Evolutionary conservation across 441 rosid genomes (phyloP), one percentile per base, ranked within the genome.

Genomic region (Populus hybrid): DNA sequence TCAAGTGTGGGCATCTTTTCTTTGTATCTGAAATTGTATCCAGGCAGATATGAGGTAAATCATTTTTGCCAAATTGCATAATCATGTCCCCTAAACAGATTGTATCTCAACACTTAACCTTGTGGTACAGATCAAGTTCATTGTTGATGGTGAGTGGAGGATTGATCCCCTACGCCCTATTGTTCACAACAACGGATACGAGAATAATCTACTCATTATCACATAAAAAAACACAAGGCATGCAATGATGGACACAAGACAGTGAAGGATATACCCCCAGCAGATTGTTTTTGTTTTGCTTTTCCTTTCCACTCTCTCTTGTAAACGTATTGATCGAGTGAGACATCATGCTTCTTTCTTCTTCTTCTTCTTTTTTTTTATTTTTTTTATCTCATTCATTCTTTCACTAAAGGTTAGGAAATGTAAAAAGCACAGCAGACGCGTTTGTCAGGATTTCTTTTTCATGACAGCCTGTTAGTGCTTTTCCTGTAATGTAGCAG

Each of bases 111-210:
- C 28, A n/a, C 67, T 75, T 69, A 35, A 34, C 42, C 50, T 77
- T 72, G 66, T 67, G 63, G 61, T 67, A 30, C 94, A 95, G 99
- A 86, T 93, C 75, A 95, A 93, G 81, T 95, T 95, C 80, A 83
- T 93, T 46, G 98, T 95, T 35, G 97, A 95, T 83, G 99, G 98
- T 21, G 81, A 86, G 78, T 95, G 99, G 99, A 91, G 74, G 82
- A 83, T 89, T 70, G 98, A 95, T 84, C 97, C 96, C 69, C 83
- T 95, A 69, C 96, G 96, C 69, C 98, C 97, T 7, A 76, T 89
- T n/a, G 89, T 90, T 74, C 69, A 79, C 68, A 79, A 83, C 61
- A 81, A 79, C 8, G 97, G 97, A 73, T 80, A 82, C 66, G 96
- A 92, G 74, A 95, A 95, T 80, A 93, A 93, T 86, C 83, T 92